phyloP scores from a whole-genome alignment of 192 early-diverging fungal species.

The Mortierella alpina region DNA sequence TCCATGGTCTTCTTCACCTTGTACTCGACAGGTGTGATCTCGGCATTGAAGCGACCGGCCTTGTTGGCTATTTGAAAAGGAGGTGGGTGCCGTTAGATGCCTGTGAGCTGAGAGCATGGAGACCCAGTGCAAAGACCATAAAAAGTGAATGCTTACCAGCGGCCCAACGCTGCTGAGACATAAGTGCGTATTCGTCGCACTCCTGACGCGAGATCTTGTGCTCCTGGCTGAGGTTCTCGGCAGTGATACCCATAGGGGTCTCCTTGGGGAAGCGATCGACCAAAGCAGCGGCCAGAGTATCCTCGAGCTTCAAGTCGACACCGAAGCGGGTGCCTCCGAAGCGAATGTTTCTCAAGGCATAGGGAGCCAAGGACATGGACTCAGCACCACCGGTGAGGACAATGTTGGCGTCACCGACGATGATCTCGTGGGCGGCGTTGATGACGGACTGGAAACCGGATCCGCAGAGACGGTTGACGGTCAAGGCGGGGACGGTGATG shows the following conservation, averaged over 20 bases:
- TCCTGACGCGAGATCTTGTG: conserved; percentile 85
- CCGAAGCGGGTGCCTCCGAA: conserved; percentile 88
- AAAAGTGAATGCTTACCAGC: conserved; percentile 57
- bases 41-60: conserved; percentile 80
- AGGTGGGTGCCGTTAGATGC: neutral
- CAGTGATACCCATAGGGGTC: conserved; percentile 94
- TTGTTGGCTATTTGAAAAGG: conserved; percentile 62
- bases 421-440: conserved; percentile 94
- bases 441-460: conserved; percentile 97
- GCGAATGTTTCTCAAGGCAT: conserved; percentile 81
- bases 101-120: neutral
- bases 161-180: conserved; percentile 90
- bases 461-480: conserved; percentile 96
- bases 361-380: conserved; percentile 95
- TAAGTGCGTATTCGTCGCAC: conserved; percentile 86
- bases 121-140: neutral
- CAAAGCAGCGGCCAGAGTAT: conserved; percentile 85
- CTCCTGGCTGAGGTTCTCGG: conserved; percentile 90
- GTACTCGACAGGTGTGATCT: conserved; percentile 88
- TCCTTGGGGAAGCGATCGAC: conserved; percentile 87
- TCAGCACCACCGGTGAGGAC: conserved; percentile 93
- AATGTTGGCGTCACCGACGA: conserved; percentile 82
- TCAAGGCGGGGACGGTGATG: conserved; percentile 86
- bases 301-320: conserved; percentile 89
- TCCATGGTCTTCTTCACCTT: conserved; percentile 83